Evolutionary conservation across 257 asterid species (phyloP), one percentile per base, ranked within the genome.

Genomic region (Coffea eugenioides): DNA sequence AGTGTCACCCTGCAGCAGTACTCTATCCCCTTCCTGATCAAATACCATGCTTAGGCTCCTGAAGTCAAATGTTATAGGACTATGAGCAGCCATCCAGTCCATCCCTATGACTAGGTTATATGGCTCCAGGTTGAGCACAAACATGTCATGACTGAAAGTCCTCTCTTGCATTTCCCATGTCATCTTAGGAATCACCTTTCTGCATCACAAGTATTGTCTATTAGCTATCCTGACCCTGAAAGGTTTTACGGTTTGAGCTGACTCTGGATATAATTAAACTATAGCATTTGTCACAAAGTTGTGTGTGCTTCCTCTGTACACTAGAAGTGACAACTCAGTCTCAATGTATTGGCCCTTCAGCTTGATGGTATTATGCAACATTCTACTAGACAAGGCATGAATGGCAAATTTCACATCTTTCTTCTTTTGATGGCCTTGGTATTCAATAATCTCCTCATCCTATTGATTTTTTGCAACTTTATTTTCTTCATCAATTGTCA

Each of bases 131-230:
- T 36, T 21, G 0, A 39, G 10, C 0, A 69, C 0, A 16, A 5
- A 2, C 1, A 25, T 2, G 12, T 10, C 69, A 15, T 36, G 69
- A 0, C 0, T 16, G 14, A 69, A 20, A 1, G 0, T 0, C 1
- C 18, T 0, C 1, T 25, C 49, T 39, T 36, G n/a, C 51, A 20
- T 39, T 15, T 18, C 4, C 25, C 46, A 69, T 4, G n/a, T 1
- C 36, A 62, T 0, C 0, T 0, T 11, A 0, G 18, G 69, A 8
- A 25, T 62, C 16, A 5, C 0, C 0, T 1, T 62, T 0, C 2
- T n/a, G 25, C 6, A 62, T 0, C 0, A 10, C 16, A 62, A 5
- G 2, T 9, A 8, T 1, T 61, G 5, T 9, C 67, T 13, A 61
- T 5, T 61, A 0, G 67, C 14, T 2, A 23, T 34, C 5, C 59